Conservation (phyloP, 192 early-diverging fungal genomes). For the Oehlia diaphana region DNA sequence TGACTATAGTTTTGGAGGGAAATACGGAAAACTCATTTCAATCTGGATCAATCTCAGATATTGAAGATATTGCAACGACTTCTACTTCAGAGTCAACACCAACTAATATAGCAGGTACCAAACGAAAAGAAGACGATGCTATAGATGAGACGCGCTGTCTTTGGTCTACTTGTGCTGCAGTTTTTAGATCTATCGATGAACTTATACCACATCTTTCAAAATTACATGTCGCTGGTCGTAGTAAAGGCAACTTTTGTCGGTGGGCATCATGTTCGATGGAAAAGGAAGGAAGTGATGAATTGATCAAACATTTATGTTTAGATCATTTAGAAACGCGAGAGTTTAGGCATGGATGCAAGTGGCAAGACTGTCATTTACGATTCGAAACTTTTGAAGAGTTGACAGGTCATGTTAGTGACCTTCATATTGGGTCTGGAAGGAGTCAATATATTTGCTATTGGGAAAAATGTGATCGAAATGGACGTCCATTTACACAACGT, state of each 20-base stretch:
- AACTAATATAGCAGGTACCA: background rate
- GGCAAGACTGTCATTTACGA: conserved; percentile 61
- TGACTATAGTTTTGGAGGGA: background rate
- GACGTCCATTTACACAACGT: conserved; percentile 50
- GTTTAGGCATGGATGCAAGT: conserved; percentile 69
- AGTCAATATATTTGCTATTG: conserved; percentile 56
- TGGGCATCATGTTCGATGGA: conserved; percentile 63
- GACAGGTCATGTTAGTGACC: conserved; percentile 62
- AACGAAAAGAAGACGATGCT: conserved; percentile 21
- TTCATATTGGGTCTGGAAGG: conserved; percentile 63
- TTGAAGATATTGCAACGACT: background rate
- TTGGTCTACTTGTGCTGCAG: conserved; percentile 52
- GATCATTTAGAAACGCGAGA: conserved; percentile 52
- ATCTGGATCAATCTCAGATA: background rate
- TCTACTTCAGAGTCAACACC: background rate
- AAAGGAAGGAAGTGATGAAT: conserved; percentile 49
- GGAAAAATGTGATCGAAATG: conserved; percentile 51
- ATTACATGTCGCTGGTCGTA: conserved; percentile 39
- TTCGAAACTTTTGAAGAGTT: conserved; percentile 65
- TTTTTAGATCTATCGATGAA: conserved; percentile 51
- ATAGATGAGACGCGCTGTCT: conserved; percentile 38
- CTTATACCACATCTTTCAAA: conserved; percentile 54
- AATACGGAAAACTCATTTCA: background rate
- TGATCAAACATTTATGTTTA: conserved; percentile 61
- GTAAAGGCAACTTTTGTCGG: conserved; percentile 47